These are phyloP conservation scores for Artemisia argyi DNA, from an alignment of 129 eudicot genomes.

Conservation along the genomic window DNA sequence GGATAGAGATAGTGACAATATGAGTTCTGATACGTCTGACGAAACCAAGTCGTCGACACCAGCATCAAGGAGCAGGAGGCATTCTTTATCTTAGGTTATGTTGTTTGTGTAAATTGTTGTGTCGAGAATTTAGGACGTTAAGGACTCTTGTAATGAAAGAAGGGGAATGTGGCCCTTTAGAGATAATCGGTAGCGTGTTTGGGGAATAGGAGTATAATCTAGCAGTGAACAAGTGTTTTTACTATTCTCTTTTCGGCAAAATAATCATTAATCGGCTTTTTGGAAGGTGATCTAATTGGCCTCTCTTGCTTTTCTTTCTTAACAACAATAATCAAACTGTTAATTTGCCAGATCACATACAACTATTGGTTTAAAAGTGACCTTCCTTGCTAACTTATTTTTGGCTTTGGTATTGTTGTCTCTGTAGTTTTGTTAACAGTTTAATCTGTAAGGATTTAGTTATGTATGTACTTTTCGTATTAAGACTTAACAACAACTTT, in stretches of 20 bases:
- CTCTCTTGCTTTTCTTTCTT: too few relatives aligned
- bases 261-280: background rate
- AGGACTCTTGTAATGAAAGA: conserved; percentile 12
- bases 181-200: conserved; percentile 16
- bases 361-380: too few relatives aligned
- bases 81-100: conserved; percentile 40
- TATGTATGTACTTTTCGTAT: too few relatives aligned
- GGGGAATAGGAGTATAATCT: conserved; percentile 15
- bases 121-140: conserved; percentile 31
- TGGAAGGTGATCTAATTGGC: too few relatives aligned
- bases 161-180: conserved; percentile 14
- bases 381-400: too few relatives aligned
- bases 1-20: conserved; percentile 65
- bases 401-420: too few relatives aligned
- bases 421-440: too few relatives aligned
- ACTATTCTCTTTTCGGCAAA: background rate
- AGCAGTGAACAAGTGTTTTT: conserved; percentile 14
- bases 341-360: too few relatives aligned
- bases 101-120: conserved; percentile 25
- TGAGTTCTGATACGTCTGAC: conserved; percentile 91
- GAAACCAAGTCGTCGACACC: conserved; percentile 53
- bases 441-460: too few relatives aligned
- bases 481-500: too few relatives aligned
- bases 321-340: too few relatives aligned
- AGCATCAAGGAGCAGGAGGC: conserved; percentile 73